These are phyloP conservation scores for Glonium stellatum DNA, from an alignment of 495 filamentous ascomycete species.

Conservation along the genomic window DNA sequence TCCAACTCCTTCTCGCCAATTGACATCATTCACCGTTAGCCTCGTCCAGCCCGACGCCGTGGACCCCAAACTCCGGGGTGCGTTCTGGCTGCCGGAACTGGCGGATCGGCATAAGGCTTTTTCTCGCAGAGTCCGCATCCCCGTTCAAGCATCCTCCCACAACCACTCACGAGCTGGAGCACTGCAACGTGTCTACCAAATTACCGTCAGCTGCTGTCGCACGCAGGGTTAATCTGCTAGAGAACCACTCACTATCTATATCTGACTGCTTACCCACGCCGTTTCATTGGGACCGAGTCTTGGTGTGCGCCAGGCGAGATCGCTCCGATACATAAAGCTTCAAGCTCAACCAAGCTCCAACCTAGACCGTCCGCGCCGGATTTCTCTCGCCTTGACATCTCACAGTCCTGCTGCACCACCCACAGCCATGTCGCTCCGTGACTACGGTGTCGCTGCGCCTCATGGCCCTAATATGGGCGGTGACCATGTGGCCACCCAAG, in stretches of 20 bases:
- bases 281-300: too few relatives aligned
- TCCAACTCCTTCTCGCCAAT: background rate
- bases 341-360: too few relatives aligned
- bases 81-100: background rate
- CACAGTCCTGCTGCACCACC: too few relatives aligned
- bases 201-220: too few relatives aligned
- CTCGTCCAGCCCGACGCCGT: background rate
- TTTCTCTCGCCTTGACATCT: too few relatives aligned
- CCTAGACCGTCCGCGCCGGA: too few relatives aligned
- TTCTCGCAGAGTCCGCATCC: background rate
- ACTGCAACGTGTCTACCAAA: too few relatives aligned
- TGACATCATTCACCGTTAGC: background rate
- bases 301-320: too few relatives aligned
- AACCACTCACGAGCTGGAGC: background rate
- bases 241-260: too few relatives aligned
- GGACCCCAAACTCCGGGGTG: background rate
- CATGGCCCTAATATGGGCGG: conserved; percentile 37
- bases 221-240: too few relatives aligned
- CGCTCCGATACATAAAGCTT: too few relatives aligned
- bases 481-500: conserved; percentile 29
- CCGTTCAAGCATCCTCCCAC: background rate
- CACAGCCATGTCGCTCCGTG: conserved; percentile 31
- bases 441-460: conserved; percentile 45
- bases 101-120: background rate
- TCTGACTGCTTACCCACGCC: too few relatives aligned